These are phyloP conservation scores for Fraxinus americana DNA, from an alignment of 257 asterid genomes.

Conservation along the genomic window DNA sequence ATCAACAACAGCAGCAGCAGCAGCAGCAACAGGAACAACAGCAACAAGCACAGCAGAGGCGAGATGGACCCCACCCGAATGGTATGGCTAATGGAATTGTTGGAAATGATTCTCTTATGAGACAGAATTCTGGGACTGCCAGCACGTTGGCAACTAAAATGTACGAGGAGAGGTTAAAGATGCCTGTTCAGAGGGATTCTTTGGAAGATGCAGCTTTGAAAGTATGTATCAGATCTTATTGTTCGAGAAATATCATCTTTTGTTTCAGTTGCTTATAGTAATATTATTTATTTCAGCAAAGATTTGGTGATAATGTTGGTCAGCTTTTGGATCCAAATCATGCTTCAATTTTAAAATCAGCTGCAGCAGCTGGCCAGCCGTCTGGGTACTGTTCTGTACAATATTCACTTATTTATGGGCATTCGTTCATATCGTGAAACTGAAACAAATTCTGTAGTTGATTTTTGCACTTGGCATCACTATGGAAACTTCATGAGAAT, in stretches of 20 bases:
- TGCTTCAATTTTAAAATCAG: constrained; percentile 84
- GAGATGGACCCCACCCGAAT: constrained; percentile 74
- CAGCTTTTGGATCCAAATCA: constrained; percentile 84
- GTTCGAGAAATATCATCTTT: background rate
- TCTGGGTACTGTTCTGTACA: constrained; percentile 63
- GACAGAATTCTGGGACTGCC: constrained; percentile 87
- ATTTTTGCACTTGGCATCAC: background rate
- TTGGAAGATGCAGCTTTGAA: constrained; percentile 86
- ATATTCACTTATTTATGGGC: background rate
- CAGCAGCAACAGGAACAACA: constrained; percentile 64
- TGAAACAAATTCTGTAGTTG: constrained; percentile 4
- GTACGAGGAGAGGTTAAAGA: constrained; percentile 86
- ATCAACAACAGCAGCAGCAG: constrained; percentile 62
- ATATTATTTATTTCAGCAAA: constrained; percentile 61
- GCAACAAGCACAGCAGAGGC: constrained; percentile 71
- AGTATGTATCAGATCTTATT: constrained; percentile 40
- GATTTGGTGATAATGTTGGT: constrained; percentile 77
- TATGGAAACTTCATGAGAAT: background rate
- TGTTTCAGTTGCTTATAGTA: constrained; percentile 17
- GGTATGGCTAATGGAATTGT: constrained; percentile 77
- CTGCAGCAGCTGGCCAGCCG: constrained; percentile 82
- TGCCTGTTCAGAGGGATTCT: constrained; percentile 78
- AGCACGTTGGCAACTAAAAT: constrained; percentile 80
- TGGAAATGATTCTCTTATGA: constrained; percentile 76
- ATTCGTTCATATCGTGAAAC: constrained; percentile 6